Evolutionary conservation across 805 yeast genomes (phyloP).

Genomic region (Ogataea paraovalis): DNA sequence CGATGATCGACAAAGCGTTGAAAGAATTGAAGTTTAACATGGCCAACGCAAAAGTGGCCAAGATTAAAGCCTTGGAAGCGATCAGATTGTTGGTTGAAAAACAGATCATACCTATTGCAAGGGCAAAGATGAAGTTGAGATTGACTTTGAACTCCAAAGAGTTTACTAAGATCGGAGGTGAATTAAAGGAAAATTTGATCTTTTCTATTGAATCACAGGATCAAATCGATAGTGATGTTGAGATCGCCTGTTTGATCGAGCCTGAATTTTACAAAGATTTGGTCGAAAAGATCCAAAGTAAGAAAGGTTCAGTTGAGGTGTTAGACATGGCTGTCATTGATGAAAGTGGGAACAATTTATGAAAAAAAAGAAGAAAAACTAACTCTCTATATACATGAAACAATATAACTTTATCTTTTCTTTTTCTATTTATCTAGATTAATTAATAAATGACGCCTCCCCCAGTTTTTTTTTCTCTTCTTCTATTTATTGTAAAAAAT

Average conservation of each 20-base stretch:
- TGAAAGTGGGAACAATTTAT: conserved; percentile 38
- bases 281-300: conserved; percentile 55
- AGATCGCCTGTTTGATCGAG: conserved; percentile 65
- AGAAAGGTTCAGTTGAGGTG: conserved; percentile 72
- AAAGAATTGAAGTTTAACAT: conserved; percentile 75
- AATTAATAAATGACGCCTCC: too few relatives aligned
- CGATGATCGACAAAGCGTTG: conserved; percentile 87
- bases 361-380: not conserved
- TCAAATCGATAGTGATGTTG: conserved; percentile 13
- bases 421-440: too few relatives aligned
- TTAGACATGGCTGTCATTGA: conserved; percentile 85
- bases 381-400: not conserved
- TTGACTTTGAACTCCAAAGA: conserved; percentile 55
- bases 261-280: conserved; percentile 78
- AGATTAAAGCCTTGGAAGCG: conserved; percentile 88
- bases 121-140: conserved; percentile 89
- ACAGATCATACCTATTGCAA: conserved; percentile 87
- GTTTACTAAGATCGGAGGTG: conserved; percentile 36
- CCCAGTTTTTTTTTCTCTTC: too few relatives aligned
- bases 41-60: conserved; percentile 54
- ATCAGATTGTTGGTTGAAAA: conserved; percentile 69
- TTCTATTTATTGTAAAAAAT: too few relatives aligned
- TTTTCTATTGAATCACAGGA: conserved; percentile 31
- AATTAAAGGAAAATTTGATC: conserved; percentile 29
- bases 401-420: conserved; percentile 1